Evolutionary conservation across 75 land plant genomes (phyloP), one percentile per base, ranked within the genome.

Genomic region (Larix kaempferi): DNA sequence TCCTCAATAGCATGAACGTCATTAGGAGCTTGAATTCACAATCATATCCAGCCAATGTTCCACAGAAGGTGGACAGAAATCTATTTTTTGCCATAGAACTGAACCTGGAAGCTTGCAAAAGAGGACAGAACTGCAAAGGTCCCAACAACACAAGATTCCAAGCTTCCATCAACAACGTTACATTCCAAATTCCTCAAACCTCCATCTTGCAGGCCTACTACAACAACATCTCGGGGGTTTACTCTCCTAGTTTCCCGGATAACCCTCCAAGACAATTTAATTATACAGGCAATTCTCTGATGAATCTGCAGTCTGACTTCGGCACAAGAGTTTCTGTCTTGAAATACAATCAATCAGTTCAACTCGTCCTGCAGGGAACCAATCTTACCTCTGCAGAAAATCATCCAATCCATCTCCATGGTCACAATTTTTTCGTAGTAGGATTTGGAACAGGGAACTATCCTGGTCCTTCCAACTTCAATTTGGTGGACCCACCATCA

Each of bases 181-280:
- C 81, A 27, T 80, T 87, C 54, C 59, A 71, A 19, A 19, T 14
- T 12, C 85, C 82, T 16, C 14, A 59, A 2, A 77, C 76, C 27
- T 74, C 76, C 63, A 61, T 86, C n/a, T 78, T 89, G 7, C 76
- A 82, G 26, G 91, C 91, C 41, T 86, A 86, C 82, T 89, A 79
- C n/a, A 44, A 81, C 26, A 58, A 63, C n/a, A 71, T 88, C 26
- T 55, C 73, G 39, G 90, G 85, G 29, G 80, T 83, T 0, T 87
- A 29, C 79, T 73, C 73, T 4, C 4, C 77, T 5, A 44, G 74
- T 8, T 90, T 88, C 71, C 90, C 87, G 6, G 74, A 66, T 6
- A 23, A 65, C 27, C 91, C 91, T 6, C 78, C 73, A 17, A 58
- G n/a, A 4, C 37, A 76, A 7, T 83, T 77, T 65, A 59, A 82